These are phyloP conservation scores for Silene coronaria DNA, from an alignment of 179 eudicot genomes.

Conservation along the genomic window DNA sequence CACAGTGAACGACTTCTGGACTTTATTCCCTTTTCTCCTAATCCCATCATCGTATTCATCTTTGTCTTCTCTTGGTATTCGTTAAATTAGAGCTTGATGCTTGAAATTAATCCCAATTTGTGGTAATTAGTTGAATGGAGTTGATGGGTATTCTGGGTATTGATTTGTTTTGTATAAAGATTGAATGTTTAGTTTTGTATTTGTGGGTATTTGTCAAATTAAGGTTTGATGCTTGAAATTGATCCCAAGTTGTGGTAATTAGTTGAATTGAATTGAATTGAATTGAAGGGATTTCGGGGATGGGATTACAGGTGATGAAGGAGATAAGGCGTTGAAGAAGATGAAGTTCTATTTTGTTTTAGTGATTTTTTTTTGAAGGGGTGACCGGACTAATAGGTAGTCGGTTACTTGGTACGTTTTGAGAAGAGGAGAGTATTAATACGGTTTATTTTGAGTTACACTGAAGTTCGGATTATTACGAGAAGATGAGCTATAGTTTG, in stretches of 20 bases:
- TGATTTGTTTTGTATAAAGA: conserved; percentile 6
- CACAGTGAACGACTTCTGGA: no score
- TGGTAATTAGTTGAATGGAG: neutral
- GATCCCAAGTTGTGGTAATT: neutral
- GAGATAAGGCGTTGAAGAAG: no score
- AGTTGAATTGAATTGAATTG: neutral
- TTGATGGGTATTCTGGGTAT: neutral
- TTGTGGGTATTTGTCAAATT: neutral
- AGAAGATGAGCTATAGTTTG: no score
- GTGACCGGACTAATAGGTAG: no score
- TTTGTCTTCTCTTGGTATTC: neutral
- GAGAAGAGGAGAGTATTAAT: no score
- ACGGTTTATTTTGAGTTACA: no score
- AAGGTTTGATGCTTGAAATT: neutral
- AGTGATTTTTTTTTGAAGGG: no score
- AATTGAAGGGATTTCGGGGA: neutral
- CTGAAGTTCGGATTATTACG: neutral
- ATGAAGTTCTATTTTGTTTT: no score
- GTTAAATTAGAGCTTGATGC: conserved; percentile 3
- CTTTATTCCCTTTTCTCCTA: no score
- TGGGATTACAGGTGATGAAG: no score
- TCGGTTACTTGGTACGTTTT: no score
- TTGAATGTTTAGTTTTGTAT: neutral
- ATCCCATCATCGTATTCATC: no score
- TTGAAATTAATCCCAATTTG: neutral